Conservation (phyloP, 2,329 filamentous ascomycete genomes). For the Emericellopsis atlantica region DNA sequence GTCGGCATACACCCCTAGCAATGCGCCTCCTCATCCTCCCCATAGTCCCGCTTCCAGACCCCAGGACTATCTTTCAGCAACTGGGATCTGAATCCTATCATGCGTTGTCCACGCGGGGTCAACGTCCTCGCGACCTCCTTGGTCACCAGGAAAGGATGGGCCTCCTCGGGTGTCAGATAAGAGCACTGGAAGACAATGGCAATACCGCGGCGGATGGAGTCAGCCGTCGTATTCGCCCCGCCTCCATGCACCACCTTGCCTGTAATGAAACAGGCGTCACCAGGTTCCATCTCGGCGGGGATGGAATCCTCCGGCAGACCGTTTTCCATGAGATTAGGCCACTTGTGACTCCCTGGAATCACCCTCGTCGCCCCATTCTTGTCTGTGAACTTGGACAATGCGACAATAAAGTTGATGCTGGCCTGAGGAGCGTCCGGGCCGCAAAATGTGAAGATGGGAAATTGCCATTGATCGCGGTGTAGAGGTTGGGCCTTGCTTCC, state of each 20-base stretch:
- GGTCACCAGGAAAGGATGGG: slow-evolving; percentile 4
- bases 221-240: slow-evolving; percentile 13
- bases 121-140: slow-evolving; percentile 4
- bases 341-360: slow-evolving; percentile 10
- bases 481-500: slow-evolving; percentile 11
- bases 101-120: slow-evolving; percentile 5
- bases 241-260: slow-evolving; percentile 19
- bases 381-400: slow-evolving; percentile 6
- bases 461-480: slow-evolving; percentile 10
- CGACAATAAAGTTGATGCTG: slow-evolving; percentile 8
- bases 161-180: slow-evolving; percentile 6
- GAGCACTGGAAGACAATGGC: slow-evolving; percentile 4
- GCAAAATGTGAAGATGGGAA: slow-evolving; percentile 3
- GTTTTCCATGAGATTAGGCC: slow-evolving; percentile 5
- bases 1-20: not conserved
- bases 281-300: slow-evolving; percentile 13
- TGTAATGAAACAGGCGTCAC: slow-evolving; percentile 15
- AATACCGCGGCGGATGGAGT: slow-evolving; percentile 2
- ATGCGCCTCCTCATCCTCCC: slow-evolving; percentile 4
- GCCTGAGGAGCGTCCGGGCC: slow-evolving; percentile 5
- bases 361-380: slow-evolving; percentile 9
- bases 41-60: slow-evolving; percentile 5
- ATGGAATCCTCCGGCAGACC: not conserved
- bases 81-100: slow-evolving; percentile 7
- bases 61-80: slow-evolving; percentile 5